phyloP scores from a whole-genome alignment of 2,329 filamentous ascomycete genomes.

The Emergomyces pasteurianus region DNA sequence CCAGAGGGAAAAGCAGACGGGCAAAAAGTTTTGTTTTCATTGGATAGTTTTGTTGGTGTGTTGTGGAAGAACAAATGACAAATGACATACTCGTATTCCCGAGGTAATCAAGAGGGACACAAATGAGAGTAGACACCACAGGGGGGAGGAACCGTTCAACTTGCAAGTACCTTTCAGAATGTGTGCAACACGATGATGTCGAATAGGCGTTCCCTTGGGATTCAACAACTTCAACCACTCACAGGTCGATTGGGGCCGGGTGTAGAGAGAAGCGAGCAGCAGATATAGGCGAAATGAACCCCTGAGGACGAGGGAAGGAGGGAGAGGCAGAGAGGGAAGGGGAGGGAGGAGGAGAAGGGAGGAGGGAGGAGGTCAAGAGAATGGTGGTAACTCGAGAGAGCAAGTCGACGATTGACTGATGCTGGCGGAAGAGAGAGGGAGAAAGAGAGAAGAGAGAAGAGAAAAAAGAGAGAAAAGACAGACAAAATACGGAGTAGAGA shows the following conservation, averaged over 20 bases:
- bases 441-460: constrained; percentile 11
- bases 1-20: no score
- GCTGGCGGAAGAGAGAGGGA: constrained; percentile 12
- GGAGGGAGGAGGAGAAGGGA: not conserved
- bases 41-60: not conserved
- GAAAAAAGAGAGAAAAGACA: constrained; percentile 13
- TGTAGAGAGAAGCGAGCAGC: not conserved
- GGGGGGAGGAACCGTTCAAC: no score
- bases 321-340: not conserved
- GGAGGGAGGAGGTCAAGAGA: no score
- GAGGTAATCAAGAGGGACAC: not conserved
- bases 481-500: not conserved
- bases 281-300: not conserved
- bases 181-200: not conserved
- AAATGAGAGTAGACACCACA: not conserved
- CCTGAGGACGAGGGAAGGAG: not conserved
- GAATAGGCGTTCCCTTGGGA: not conserved
- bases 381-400: constrained; percentile 2
- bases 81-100: not conserved
- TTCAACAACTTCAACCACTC: not conserved
- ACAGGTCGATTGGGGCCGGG: not conserved
- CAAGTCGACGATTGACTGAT: constrained; percentile 17
- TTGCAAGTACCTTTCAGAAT: no score
- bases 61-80: not conserved
- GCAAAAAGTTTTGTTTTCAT: no score